These are phyloP conservation scores for Pichia manshurica DNA, from an alignment of 805 yeast genomes.

Conservation along the genomic window DNA sequence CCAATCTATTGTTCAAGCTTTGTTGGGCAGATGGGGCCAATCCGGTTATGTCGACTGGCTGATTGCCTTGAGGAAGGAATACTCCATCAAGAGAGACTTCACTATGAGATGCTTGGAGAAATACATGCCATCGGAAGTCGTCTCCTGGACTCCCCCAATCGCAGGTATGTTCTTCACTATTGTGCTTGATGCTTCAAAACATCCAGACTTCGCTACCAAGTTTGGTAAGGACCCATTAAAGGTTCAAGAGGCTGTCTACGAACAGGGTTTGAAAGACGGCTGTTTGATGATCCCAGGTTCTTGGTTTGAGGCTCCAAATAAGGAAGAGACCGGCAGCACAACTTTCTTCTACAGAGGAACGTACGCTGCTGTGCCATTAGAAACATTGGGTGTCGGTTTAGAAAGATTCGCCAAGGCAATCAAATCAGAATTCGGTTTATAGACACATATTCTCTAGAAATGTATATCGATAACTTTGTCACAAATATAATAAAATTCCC, in stretches of 20 bases:
- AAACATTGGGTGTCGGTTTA: conserved; percentile 53
- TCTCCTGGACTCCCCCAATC: conserved; percentile 51
- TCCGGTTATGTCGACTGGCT: conserved; percentile 85
- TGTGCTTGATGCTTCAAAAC: conserved; percentile 67
- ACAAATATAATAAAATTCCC: neutral
- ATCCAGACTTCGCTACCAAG: conserved; percentile 63
- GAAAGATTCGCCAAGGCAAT: conserved; percentile 64
- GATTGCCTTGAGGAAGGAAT: conserved; percentile 71
- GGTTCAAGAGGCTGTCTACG: conserved; percentile 61
- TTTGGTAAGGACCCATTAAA: conserved; percentile 52
- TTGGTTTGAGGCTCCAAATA: conserved; percentile 64
- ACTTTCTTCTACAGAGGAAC: conserved; percentile 79
- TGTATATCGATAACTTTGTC: neutral
- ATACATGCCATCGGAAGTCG: conserved; percentile 44
- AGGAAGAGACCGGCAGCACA: conserved; percentile 36
- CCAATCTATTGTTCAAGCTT: conserved; percentile 61
- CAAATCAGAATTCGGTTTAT: conserved; percentile 46
- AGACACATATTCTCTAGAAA: too few species aligned
- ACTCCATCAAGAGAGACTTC: conserved; percentile 82
- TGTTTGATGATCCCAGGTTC: conserved; percentile 76
- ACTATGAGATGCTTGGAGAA: conserved; percentile 70
- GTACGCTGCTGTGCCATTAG: conserved; percentile 78
- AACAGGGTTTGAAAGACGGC: conserved; percentile 53
- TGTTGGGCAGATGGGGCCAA: conserved; percentile 86
- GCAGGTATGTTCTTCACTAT: conserved; percentile 89